phyloP scores from a whole-genome alignment of 768 basidiomycete genomes.

The Strobilomyces echinocephalus region DNA sequence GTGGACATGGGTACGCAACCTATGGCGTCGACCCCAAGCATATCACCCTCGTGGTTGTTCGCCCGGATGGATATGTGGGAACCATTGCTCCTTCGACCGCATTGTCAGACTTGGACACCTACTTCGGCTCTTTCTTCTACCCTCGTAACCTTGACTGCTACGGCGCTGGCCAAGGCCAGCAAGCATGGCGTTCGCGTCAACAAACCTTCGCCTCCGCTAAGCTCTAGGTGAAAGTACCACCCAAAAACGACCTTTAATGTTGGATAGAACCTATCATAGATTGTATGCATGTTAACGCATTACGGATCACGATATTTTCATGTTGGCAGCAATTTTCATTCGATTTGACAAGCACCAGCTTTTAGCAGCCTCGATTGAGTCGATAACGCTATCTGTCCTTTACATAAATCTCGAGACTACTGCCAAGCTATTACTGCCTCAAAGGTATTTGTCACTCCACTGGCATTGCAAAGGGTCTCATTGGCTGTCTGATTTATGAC shows the following conservation, averaged over 20 bases:
- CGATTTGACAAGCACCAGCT: no score
- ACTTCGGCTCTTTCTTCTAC: constrained; percentile 46
- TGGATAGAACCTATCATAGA: not conserved
- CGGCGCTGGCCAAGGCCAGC: not conserved
- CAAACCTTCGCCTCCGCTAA: not conserved
- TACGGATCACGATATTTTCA: not conserved
- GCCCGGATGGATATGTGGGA: constrained; percentile 38
- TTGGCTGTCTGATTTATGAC: no score
- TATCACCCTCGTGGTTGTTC: constrained; percentile 32
- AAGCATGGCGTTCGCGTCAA: not conserved
- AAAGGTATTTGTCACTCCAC: no score
- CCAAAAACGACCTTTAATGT: not conserved
- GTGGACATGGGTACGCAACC: constrained; percentile 29
- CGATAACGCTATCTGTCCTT: no score
- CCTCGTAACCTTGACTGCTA: not conserved
- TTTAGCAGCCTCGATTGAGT: no score
- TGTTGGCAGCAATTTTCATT: not conserved
- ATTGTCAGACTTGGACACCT: constrained; percentile 36
- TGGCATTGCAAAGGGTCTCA: no score
- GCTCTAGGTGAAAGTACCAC: not conserved
- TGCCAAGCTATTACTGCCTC: no score
- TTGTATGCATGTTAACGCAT: not conserved
- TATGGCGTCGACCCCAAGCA: constrained; percentile 25
- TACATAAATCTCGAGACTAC: no score
- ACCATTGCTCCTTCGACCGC: constrained; percentile 24